phyloP scores from a whole-genome alignment of 805 yeast species.

The Yarrowia yakushimensis region DNA sequence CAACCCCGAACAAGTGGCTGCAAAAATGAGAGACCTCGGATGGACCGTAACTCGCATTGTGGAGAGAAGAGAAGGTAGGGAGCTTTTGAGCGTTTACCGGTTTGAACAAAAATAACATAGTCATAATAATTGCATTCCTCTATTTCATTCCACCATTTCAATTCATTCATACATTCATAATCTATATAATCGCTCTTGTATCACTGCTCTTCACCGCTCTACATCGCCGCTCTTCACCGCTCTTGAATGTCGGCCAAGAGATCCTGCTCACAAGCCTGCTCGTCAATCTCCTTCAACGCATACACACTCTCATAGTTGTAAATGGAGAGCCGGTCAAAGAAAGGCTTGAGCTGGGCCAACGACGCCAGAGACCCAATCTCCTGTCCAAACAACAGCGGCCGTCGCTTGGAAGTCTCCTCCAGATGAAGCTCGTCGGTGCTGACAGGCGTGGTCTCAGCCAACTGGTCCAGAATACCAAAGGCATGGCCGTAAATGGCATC shows the following conservation, averaged over 20 bases:
- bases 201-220: no score
- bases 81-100: conserved; percentile 71
- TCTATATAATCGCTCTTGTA: no score
- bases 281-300: conserved; percentile 46
- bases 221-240: no score
- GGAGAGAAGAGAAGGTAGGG: conserved; percentile 92
- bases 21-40: conserved; percentile 44
- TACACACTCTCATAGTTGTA: conserved; percentile 64
- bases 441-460: conserved; percentile 33
- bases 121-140: neutral
- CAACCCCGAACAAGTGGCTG: conserved; percentile 61
- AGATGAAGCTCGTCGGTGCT: conserved; percentile 29
- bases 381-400: conserved; percentile 44
- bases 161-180: neutral
- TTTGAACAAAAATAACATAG: conserved; percentile 38
- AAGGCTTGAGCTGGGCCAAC: conserved; percentile 52
- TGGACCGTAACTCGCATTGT: conserved; percentile 59
- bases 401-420: neutral
- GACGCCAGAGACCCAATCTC: conserved; percentile 36
- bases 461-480: conserved; percentile 49
- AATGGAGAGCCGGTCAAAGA: conserved; percentile 63
- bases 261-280: conserved; percentile 52
- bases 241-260: conserved; percentile 47
- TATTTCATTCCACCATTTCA: no score
- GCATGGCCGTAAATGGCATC: conserved; percentile 50